Percentiles rank a stretch among this genome's conserved stretches.
phyloP scores from a whole-genome alignment of 805 yeast species.

The Metschnikowia lunata region DNA sequence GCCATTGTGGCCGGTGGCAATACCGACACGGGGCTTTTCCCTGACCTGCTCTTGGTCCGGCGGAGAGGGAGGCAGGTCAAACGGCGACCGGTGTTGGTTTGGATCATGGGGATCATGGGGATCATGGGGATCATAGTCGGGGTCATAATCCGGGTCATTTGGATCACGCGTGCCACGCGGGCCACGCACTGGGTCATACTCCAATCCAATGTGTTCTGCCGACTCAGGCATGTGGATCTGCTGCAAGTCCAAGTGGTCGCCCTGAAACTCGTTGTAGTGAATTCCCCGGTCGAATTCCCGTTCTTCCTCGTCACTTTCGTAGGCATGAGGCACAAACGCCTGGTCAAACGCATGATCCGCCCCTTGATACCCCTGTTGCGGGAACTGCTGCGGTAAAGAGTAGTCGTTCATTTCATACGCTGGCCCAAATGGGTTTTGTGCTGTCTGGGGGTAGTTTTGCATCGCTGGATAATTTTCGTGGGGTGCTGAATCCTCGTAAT shows the following conservation, averaged over 20 bases:
- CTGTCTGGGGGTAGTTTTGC: constrained; percentile 14
- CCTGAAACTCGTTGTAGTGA: constrained; percentile 36
- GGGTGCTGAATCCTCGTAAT: constrained; percentile 12
- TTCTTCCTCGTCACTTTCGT: constrained; percentile 38
- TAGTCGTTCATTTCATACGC: constrained; percentile 24
- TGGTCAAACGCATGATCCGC: constrained; percentile 23
- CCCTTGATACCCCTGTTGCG: constrained; percentile 4
- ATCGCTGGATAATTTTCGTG: constrained; percentile 1
- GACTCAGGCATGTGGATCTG: constrained; percentile 24
- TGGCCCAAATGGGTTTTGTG: constrained; percentile 20
- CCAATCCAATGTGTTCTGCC: constrained; percentile 5
- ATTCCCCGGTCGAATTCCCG: constrained; percentile 39
- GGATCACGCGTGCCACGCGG: no score
- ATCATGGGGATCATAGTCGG: constrained; percentile 1
- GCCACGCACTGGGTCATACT: neutral
- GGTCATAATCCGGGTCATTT: neutral
- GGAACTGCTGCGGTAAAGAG: constrained; percentile 3
- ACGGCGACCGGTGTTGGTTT: constrained; percentile 18
- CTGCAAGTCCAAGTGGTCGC: constrained; percentile 40
- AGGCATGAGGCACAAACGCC: constrained; percentile 42
- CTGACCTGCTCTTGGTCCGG: constrained; percentile 31
- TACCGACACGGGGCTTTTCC: constrained; percentile 29
- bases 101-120: neutral
- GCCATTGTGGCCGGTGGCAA: constrained; percentile 46
- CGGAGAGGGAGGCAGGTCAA: constrained; percentile 28